Evolutionary conservation across 2,329 filamentous ascomycete genomes (phyloP), one percentile per base, ranked within the genome.

Genomic region (Clonostachys rhizophaga): DNA sequence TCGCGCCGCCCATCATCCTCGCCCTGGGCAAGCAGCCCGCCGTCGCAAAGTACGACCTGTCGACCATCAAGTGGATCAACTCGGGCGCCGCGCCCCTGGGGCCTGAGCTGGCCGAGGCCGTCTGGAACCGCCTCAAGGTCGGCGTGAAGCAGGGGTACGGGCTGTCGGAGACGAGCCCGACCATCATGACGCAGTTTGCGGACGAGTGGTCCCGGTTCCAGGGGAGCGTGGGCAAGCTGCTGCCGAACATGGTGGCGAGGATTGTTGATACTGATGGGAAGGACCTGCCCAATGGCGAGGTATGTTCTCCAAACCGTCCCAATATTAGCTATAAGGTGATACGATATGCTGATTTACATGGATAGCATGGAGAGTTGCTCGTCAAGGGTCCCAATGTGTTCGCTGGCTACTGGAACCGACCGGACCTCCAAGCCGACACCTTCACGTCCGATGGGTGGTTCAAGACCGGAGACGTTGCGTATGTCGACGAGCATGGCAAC

Each of bases 61-160:
- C 81, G 14, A 83, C 79, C 5, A 60, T 97, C 20, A 85, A 87
- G 42, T 91, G 91, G 80, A 74, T 96, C 73, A 94, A 91, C 67
- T 91, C 83, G 1, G 92, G 89, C 20, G 92, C 91, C 0, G 91
- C 92, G 1, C 92, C 92, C 0, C 71, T 96, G 39, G 92, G 89
- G 0, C 72, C 75, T 34, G 90, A 96, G 52, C 78, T 97, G 3
- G 87, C 92, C 2, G 81, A 90, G 47, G 78, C 82, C 9, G 80
- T 94, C 4, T 88, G 89, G 72, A 67, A 79, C 17, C 81, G 91
- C 8, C 80, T 94, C 49, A 83, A 83, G 45, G 75, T 95, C 17
- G 85, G 86, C 3, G 83, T 96, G 50, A 96, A 96, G 73, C 92
- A 97, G 68, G 91, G 89, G 16, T 97, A 96, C 60, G 92, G 92